These are phyloP conservation scores for Nakazawaea wyomingensis DNA, from an alignment of 805 yeast genomes.

Conservation along the genomic window DNA sequence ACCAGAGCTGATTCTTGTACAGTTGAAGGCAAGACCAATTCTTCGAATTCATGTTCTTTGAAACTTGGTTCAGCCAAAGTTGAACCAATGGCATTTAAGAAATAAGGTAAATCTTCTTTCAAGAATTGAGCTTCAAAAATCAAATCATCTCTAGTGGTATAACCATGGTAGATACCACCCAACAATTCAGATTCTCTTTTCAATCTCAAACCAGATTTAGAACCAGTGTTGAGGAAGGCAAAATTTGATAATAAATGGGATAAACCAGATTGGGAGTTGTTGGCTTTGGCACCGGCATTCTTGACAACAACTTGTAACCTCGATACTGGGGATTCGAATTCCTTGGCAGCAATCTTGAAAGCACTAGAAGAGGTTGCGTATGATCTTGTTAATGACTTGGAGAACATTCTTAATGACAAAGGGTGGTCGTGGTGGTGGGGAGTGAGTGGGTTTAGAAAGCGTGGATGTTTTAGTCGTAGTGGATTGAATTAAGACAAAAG, in stretches of 20 bases:
- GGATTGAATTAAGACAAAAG: not conserved
- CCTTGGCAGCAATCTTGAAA: constrained; percentile 48
- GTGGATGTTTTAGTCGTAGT: not conserved
- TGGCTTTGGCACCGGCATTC: constrained; percentile 78
- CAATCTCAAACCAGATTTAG: constrained; percentile 85
- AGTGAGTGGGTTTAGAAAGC: not conserved
- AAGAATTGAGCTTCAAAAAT: constrained; percentile 78
- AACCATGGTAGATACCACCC: constrained; percentile 77
- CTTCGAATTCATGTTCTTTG: constrained; percentile 80
- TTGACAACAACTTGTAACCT: constrained; percentile 71
- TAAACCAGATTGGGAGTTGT: constrained; percentile 69
- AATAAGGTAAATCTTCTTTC: constrained; percentile 86
- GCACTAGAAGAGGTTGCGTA: constrained; percentile 34
- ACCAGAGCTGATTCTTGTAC: constrained; percentile 55
- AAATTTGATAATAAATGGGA: constrained; percentile 82
- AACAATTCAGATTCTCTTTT: constrained; percentile 92
- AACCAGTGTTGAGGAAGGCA: constrained; percentile 74
- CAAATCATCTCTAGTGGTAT: constrained; percentile 72
- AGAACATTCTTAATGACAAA: too few species aligned
- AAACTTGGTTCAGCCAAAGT: constrained; percentile 64
- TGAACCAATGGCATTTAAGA: constrained; percentile 77
- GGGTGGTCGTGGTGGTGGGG: too few species aligned
- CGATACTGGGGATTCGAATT: constrained; percentile 64
- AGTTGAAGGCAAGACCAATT: constrained; percentile 78
- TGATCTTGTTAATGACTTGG: constrained; percentile 26